Evolutionary conservation across 139 green algal species (phyloP).

Genomic region (Gonium pectorale): DNA sequence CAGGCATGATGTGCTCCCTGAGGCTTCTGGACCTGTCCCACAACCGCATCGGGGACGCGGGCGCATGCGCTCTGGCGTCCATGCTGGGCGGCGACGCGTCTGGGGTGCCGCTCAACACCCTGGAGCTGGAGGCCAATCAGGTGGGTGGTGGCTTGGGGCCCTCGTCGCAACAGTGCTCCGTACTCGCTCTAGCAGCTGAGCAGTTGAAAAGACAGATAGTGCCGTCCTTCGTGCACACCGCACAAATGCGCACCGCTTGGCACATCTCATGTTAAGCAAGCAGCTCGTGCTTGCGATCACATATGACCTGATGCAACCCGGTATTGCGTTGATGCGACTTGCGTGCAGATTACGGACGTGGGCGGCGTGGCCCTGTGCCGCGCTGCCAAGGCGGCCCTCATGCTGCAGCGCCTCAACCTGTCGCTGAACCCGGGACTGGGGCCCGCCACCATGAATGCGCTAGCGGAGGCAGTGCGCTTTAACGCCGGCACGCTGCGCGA

Average conservation of each 20-base stretch:
- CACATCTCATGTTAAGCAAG: too few species aligned
- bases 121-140: constrained; percentile 72
- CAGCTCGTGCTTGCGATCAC: too few species aligned
- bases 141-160: constrained; percentile 45
- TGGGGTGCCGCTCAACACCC: constrained; percentile 43
- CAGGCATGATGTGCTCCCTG: constrained; percentile 62
- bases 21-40: constrained; percentile 65
- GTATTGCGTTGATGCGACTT: too few species aligned
- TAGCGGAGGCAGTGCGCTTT: constrained; percentile 60
- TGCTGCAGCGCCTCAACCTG: constrained; percentile 67
- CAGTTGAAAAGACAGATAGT: too few species aligned
- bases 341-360: constrained; percentile 63
- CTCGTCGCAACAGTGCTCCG: too few species aligned
- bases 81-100: constrained; percentile 55
- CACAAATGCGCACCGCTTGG: too few species aligned
- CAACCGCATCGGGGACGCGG: constrained; percentile 64
- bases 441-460: constrained; percentile 38
- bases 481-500: constrained; percentile 64
- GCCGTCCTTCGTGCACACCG: too few species aligned
- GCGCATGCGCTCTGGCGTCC: constrained; percentile 54
- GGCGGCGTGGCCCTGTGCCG: constrained; percentile 55
- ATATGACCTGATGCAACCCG: too few species aligned
- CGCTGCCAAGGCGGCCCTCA: constrained; percentile 55
- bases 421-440: constrained; percentile 54
- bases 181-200: too few species aligned